Conservation (phyloP, 306 rosid genomes). For the Dalbergia cultrata region DNA sequence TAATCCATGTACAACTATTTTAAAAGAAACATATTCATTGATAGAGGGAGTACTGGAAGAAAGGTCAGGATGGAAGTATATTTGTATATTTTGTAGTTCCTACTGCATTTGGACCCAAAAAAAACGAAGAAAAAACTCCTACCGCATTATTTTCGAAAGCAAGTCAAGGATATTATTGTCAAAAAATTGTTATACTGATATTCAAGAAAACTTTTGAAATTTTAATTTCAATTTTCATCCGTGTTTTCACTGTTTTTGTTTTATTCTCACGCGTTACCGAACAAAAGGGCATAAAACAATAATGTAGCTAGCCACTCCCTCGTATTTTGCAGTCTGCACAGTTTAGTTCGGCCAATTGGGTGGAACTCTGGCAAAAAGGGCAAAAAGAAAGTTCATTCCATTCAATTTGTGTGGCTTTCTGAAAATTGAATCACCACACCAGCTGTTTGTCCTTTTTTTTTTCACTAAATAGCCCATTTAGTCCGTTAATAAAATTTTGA, state of each 20-base stretch:
- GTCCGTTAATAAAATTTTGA: too few relatives aligned
- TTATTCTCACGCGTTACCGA: background rate
- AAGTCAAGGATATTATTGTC: background rate
- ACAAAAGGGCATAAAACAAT: background rate
- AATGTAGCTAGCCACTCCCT: background rate
- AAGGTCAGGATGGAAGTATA: background rate
- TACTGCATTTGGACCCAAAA: too few relatives aligned
- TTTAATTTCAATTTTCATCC: background rate
- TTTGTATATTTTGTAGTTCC: background rate
- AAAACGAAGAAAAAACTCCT: too few relatives aligned
- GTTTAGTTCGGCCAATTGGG: background rate
- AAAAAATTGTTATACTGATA: background rate
- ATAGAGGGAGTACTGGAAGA: background rate
- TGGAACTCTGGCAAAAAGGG: background rate
- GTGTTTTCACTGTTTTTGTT: background rate
- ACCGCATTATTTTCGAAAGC: background rate
- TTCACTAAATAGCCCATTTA: background rate
- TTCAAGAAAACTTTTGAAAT: background rate
- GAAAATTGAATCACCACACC: background rate
- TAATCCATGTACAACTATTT: too few relatives aligned
- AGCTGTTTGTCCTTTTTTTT: background rate
- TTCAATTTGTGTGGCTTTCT: constrained; percentile 5
- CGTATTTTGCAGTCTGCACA: constrained; percentile 12
- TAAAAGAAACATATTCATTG: too few relatives aligned
- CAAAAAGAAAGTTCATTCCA: background rate